Conservation (phyloP, 1,284 basidiomycete genomes). For the Papiliotrema flavescens region DNA sequence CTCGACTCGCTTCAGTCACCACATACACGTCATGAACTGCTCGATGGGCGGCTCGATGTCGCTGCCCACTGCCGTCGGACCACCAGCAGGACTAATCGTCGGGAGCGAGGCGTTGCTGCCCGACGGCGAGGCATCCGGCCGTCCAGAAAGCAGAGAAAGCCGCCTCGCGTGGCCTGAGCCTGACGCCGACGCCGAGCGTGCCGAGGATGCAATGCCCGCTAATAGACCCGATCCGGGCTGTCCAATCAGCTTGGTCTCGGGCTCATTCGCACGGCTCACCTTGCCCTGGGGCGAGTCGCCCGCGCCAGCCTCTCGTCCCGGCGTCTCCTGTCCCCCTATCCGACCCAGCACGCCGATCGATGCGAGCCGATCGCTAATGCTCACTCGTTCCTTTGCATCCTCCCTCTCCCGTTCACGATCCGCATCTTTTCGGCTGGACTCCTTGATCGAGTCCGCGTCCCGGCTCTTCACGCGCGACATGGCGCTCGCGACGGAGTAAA, state of each 20-base stretch:
- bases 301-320: too few relatives aligned
- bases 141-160: conserved; percentile 10
- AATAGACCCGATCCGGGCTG: neutral
- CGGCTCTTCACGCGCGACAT: conserved; percentile 49
- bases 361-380: conserved; percentile 69
- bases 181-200: neutral
- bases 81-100: conserved; percentile 2
- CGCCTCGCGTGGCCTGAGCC: conserved; percentile 14
- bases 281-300: conserved; percentile 27
- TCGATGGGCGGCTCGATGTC: conserved; percentile 37
- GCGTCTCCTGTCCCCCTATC: too few relatives aligned
- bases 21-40: conserved; percentile 45
- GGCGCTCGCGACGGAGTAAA: conserved; percentile 78
- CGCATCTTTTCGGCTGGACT: conserved; percentile 4
- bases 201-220: neutral
- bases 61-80: neutral
- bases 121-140: conserved; percentile 13
- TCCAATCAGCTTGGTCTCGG: neutral
- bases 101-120: conserved; percentile 17
- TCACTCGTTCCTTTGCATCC: conserved; percentile 47
- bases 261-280: neutral
- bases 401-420: conserved; percentile 47
- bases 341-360: conserved; percentile 56
- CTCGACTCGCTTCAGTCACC: neutral
- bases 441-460: conserved; percentile 5